phyloP scores from a whole-genome alignment of 2,329 filamentous ascomycete genomes.

The Ciborinia camelliae region DNA sequence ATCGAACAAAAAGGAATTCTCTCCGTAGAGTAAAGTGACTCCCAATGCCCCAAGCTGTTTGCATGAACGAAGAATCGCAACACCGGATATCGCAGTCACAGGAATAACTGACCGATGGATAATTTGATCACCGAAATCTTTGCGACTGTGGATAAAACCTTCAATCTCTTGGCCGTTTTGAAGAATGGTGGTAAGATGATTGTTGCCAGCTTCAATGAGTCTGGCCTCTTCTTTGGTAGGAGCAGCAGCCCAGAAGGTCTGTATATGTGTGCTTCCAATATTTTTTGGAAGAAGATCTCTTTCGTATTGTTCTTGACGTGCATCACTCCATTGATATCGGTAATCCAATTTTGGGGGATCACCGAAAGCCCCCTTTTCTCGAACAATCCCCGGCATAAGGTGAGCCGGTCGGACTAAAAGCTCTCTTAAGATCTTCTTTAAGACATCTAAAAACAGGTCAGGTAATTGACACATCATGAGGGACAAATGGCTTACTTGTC shows the following conservation, averaged over 20 bases:
- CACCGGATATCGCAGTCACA: neutral
- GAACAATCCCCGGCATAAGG: neutral
- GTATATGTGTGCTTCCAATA: neutral
- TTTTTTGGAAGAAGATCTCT: neutral
- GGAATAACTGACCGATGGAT: neutral
- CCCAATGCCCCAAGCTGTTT: neutral
- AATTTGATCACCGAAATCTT: neutral
- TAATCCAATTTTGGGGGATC: neutral
- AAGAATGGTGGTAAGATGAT: neutral
- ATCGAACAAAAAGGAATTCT: neutral
- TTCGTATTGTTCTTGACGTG: conserved; percentile 1
- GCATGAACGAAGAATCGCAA: neutral
- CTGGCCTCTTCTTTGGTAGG: neutral
- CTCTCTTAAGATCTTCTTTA: neutral
- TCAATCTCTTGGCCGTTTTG: neutral
- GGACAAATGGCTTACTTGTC: neutral
- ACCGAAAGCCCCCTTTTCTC: neutral
- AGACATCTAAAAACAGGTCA: neutral
- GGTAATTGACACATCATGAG: no score
- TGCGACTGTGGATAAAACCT: neutral
- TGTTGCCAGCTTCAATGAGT: neutral
- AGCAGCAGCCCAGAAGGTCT: neutral
- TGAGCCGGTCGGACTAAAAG: neutral
- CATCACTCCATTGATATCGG: neutral
- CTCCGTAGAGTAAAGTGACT: neutral